These are phyloP conservation scores for Exophiala xenobiotica DNA, from an alignment of 2,329 filamentous ascomycete genomes.

Conservation along the genomic window DNA sequence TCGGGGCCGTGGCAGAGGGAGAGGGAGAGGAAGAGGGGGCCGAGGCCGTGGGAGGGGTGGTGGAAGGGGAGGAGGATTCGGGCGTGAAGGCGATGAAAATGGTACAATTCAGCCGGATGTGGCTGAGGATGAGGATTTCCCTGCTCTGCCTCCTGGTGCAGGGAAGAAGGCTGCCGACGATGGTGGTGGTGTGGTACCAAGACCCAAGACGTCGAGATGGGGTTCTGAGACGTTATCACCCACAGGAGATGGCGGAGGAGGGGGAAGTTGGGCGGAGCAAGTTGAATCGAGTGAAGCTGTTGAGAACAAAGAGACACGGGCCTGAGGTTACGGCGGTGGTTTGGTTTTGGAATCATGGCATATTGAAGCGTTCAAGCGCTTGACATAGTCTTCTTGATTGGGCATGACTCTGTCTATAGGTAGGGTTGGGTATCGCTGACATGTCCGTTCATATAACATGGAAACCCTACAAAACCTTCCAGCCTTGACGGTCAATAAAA, in stretches of 20 bases:
- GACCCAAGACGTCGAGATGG: slow-evolving; percentile 8
- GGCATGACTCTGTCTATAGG: too few relatives aligned
- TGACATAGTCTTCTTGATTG: not conserved
- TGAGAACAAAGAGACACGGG: slow-evolving; percentile 1
- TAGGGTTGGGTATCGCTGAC: too few relatives aligned
- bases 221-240: slow-evolving; percentile 4
- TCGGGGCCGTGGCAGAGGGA: slow-evolving; percentile 19
- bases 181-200: too few relatives aligned
- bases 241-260: slow-evolving; percentile 13
- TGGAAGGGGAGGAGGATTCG: slow-evolving; percentile 19
- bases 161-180: too few relatives aligned
- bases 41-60: slow-evolving; percentile 4
- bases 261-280: slow-evolving; percentile 32
- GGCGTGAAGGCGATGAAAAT: slow-evolving; percentile 12
- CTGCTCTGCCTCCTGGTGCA: slow-evolving; percentile 28
- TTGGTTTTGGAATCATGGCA: not conserved
- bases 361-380: slow-evolving; percentile 13
- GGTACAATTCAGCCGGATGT: slow-evolving; percentile 13
- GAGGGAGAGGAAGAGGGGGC: slow-evolving; percentile 20
- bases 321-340: not conserved
- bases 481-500: too few relatives aligned
- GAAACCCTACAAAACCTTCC: too few relatives aligned
- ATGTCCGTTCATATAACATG: too few relatives aligned
- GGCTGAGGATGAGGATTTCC: slow-evolving; percentile 28
- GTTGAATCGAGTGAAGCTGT: slow-evolving; percentile 28